Evolutionary conservation across 2,329 filamentous ascomycete species (phyloP).

Genomic region (Clonostachys byssicola): DNA sequence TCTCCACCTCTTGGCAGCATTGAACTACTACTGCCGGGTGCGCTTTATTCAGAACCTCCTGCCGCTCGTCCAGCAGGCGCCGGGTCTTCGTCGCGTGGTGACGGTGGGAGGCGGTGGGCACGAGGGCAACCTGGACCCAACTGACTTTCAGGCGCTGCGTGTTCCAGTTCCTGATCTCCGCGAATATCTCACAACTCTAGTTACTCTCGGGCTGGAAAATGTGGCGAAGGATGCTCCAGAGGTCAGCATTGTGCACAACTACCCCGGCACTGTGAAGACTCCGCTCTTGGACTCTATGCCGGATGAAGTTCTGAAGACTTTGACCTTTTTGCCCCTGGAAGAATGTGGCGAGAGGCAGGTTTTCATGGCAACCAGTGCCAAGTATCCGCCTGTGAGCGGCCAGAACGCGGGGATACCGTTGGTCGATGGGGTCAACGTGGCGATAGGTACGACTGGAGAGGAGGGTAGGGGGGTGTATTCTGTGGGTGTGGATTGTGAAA

Average conservation of each 20-base stretch:
- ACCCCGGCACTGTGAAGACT: conserved; percentile 18
- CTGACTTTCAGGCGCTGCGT: conserved; percentile 14
- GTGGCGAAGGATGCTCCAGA: conserved; percentile 10
- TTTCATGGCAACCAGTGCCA: conserved; percentile 11
- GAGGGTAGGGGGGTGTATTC: conserved; percentile 15
- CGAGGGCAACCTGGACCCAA: conserved; percentile 8
- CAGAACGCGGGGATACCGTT: background rate
- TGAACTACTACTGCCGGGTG: conserved; percentile 55
- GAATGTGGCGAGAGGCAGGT: conserved; percentile 16
- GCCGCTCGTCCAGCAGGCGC: conserved; percentile 35
- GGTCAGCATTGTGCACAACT: conserved; percentile 20
- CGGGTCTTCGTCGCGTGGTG: conserved; percentile 13
- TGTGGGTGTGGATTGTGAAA: conserved; percentile 13
- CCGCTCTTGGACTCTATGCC: conserved; percentile 11
- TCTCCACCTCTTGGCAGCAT: conserved; percentile 43
- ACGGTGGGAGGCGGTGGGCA: conserved; percentile 15
- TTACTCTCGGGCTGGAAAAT: conserved; percentile 17
- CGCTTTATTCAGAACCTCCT: conserved; percentile 54
- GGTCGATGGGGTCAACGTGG: conserved; percentile 1
- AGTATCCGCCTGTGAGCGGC: conserved; percentile 7
- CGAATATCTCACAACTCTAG: conserved; percentile 11
- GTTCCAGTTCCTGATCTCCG: conserved; percentile 10
- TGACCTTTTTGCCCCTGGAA: conserved; percentile 8
- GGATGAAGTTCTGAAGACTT: conserved; percentile 7
- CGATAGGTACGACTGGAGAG: conserved; percentile 9